Evolutionary conservation across 306 rosid genomes (phyloP), one percentile per base, ranked within the genome.

Genomic region (Sphenostylis stenocarpa): DNA sequence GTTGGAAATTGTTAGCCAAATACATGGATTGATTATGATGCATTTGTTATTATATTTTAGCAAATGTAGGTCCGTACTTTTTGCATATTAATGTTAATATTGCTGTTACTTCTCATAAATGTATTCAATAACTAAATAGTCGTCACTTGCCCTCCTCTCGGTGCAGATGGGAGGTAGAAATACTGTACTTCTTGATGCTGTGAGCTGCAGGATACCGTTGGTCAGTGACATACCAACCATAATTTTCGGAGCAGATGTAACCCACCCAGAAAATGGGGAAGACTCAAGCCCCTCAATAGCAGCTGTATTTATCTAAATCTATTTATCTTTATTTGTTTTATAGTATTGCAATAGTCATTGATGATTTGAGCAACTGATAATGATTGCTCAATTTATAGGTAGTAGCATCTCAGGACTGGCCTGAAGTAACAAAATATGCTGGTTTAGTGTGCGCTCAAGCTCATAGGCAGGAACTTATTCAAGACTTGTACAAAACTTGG

Each of bases 351-450:
- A 3, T 47, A 9, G 15, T 67, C 55, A 39, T 48, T 36, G 61
- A 60, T 53, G 69, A 43, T 58, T 77, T 69, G 49, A 10, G 56
- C 36, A 64, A 80, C 80, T 80, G 65, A 86, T 77, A 19, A n/a
- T 33, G 75, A 15, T 68, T 81, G 41, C 58, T 57, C 62, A 75
- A 58, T 68, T 17, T 91, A 78, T 83, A 93, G 98, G 98, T 93
- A 20, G 98, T 93, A 75, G 98, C 98, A 63, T 93, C 98, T 34
- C 97, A 93, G 85, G 97, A 93, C 80, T 93, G 98, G 98, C 98
- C 98, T 9, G 98, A 93, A 76, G 98, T 93, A 81, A 93, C 98
- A 70, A 91, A 93, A 76, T 93, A 93, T 81, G 98, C 98, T 0
- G 98, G 98, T 73, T 77, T 91, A 72, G 98, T 91, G 64, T 93